Evolutionary conservation across 1,284 basidiomycete species (phyloP).

Genomic region (Trametes hirsuta): DNA sequence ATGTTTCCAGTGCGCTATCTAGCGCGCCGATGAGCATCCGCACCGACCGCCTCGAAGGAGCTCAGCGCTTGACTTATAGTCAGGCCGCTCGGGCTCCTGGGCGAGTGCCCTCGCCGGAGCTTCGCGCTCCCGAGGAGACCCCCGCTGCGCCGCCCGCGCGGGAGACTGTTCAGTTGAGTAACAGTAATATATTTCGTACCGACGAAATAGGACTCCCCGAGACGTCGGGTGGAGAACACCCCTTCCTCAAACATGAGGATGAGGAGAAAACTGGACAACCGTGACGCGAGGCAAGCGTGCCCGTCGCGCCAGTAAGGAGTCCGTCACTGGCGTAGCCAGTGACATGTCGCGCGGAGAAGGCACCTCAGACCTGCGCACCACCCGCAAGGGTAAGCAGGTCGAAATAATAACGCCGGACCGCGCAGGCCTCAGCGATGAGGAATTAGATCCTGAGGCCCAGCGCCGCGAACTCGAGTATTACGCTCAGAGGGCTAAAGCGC

Average conservation of each 20-base stretch:
- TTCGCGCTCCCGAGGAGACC: neutral
- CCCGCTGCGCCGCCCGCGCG: neutral
- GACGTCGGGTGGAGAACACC: no score
- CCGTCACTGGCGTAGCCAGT: no score
- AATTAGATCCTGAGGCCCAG: neutral
- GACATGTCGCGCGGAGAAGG: no score
- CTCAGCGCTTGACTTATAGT: neutral
- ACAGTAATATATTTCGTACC: conserved; percentile 1
- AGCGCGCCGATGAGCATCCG: neutral
- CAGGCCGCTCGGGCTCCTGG: neutral
- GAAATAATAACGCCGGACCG: neutral
- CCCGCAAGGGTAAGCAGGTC: neutral
- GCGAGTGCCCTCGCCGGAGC: neutral
- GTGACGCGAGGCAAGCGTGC: no score
- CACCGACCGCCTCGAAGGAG: neutral
- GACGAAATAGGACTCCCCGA: neutral
- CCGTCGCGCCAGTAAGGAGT: no score
- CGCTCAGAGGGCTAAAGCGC: neutral
- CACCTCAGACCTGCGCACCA: neutral
- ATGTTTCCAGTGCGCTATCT: no score
- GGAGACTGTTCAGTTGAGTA: neutral
- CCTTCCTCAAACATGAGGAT: neutral
- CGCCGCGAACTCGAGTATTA: neutral
- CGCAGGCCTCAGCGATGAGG: neutral
- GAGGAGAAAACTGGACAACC: neutral